A percentile compares a stretch with the other conserved stretches of the same genome.
phyloP scores from a whole-genome alignment of 192 early-diverging fungal genomes.

The Polychytrium aggregatum region DNA sequence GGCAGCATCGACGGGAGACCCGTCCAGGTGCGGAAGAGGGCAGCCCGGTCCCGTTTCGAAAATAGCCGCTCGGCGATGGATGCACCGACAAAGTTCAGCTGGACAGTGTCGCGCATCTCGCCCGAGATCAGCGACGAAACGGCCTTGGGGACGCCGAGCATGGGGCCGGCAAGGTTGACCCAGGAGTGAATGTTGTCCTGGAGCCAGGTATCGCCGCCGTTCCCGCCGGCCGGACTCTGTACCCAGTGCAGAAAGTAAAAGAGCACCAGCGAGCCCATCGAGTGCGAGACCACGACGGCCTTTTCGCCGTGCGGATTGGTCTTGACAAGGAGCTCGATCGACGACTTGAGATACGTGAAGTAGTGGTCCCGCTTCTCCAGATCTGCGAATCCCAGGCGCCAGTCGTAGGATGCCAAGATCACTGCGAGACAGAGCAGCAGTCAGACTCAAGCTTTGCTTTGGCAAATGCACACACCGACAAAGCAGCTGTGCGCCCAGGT shows the following conservation, averaged over 20 bases:
- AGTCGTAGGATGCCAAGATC: slow-evolving; percentile 81
- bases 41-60: slow-evolving; percentile 56
- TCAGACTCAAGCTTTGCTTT: too few relatives aligned
- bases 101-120: slow-evolving; percentile 78
- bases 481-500: too few relatives aligned
- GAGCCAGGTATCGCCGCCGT: slow-evolving; percentile 62
- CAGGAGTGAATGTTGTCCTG: slow-evolving; percentile 65
- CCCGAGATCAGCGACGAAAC: slow-evolving; percentile 14
- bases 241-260: slow-evolving; percentile 87
- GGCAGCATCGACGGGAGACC: slow-evolving; percentile 67
- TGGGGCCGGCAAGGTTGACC: slow-evolving; percentile 76
- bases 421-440: slow-evolving; percentile 13
- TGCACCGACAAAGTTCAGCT: slow-evolving; percentile 60
- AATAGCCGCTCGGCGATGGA: slow-evolving; percentile 79
- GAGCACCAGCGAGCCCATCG: slow-evolving; percentile 59
- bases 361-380: slow-evolving; percentile 73
- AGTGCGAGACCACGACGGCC: slow-evolving; percentile 56
- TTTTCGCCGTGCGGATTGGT: too few relatives aligned
- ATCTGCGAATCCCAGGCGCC: slow-evolving; percentile 68
- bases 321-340: slow-evolving; percentile 46
- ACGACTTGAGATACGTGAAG: slow-evolving; percentile 63
- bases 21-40: slow-evolving; percentile 72
- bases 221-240: slow-evolving; percentile 50
- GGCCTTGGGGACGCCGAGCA: slow-evolving; percentile 72
- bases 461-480: too few relatives aligned